Percentiles rank a stretch among this genome's conserved stretches.
These are phyloP conservation scores for Ceratocystis colombiana DNA, from an alignment of 2,329 filamentous ascomycete species.

Conservation along the genomic window DNA sequence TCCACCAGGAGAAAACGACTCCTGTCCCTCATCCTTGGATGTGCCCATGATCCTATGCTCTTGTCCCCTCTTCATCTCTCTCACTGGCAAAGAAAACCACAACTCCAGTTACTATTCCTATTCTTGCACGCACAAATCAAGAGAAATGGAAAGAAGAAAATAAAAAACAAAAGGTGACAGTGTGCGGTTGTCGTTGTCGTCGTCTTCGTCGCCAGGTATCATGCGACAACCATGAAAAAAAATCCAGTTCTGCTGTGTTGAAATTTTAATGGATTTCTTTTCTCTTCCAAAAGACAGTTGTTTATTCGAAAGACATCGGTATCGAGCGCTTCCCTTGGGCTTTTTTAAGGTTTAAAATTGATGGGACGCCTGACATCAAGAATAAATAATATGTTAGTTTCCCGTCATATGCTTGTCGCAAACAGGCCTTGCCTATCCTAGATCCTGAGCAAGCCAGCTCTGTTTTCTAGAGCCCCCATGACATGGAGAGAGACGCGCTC, in stretches of 20 bases:
- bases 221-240: background rate
- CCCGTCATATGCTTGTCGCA: background rate
- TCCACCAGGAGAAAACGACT: too few species aligned
- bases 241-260: constrained; percentile 10
- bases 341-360: constrained; percentile 46
- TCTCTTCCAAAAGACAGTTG: constrained; percentile 11
- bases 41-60: background rate
- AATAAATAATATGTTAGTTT: constrained; percentile 18
- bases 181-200: background rate
- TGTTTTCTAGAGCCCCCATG: background rate
- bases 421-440: background rate
- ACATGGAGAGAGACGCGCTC: background rate
- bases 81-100: background rate
- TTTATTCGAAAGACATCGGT: constrained; percentile 14
- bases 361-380: constrained; percentile 56
- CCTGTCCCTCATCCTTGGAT: too few species aligned
- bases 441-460: background rate
- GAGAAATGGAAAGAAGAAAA: background rate
- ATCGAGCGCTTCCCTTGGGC: background rate
- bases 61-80: background rate
- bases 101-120: background rate
- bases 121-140: constrained; percentile 1
- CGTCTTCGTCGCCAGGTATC: background rate
- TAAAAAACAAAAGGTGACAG: background rate
- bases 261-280: constrained; percentile 19